Evolutionary conservation across 352 stramenopile genomes (phyloP), one percentile per base, ranked within the genome.

Genomic region (Phytopythium oedochilum): DNA sequence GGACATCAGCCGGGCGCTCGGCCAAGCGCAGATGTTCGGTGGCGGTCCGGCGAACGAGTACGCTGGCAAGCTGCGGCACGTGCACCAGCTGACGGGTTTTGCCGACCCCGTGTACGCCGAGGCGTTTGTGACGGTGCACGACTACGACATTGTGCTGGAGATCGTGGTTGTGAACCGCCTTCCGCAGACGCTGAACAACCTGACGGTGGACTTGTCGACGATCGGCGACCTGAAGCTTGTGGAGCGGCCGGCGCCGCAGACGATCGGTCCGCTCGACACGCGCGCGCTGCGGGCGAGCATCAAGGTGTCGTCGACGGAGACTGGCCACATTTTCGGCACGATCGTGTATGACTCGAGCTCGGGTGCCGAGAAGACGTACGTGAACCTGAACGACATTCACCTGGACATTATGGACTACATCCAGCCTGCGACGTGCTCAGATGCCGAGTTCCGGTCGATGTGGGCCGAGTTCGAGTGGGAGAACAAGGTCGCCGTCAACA

Each of bases 381-480:
- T 99, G 56, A 99, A 99, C 73, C 70, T 99, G 55, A 99, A 99
- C 73, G 97, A 99, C 69, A 99, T 99, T 64, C 97, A 99, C 70
- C 85, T 99, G 60, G 97, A 99, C 68, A 99, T 99, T 53, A 99
- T 99, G 97, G 97, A 99, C 73, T 99, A 99, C 88, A 99, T 99
- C 70, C 91, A 97, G 61, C 97, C 97, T 48, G 71, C 84, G 45
- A 89, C 71, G 18, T 96, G 96, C 86, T 86, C 73, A 60, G 96
- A 99, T 69, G 91, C 98, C 63, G 85, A 90, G n/a, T 99, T 99
- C 84, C 92, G 98, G 60, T 85, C 81, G 7, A 99, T 99, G 97
- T 99, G 98, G 98, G 97, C 97, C 53, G 97, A 99, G 68, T 99
- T 99, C 71, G 97, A 99, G 79, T 99, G 98, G 98, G 98, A 99